Evolutionary conservation across 768 basidiomycete genomes (phyloP).

Genomic region (Hypholoma sublateritium): DNA sequence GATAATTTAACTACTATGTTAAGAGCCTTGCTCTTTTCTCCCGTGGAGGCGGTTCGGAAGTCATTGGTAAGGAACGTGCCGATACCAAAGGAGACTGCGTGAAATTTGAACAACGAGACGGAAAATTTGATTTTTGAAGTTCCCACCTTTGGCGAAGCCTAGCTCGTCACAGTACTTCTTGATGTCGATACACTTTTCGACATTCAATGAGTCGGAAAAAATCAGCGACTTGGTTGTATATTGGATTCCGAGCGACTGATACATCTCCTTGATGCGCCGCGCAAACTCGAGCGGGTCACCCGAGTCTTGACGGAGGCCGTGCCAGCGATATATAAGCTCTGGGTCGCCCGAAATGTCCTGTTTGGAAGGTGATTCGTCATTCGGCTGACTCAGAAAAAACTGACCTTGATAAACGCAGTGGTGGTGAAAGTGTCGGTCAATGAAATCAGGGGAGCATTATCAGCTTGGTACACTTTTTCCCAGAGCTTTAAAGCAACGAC

Average conservation of each 20-base stretch:
- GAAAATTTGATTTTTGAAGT: not conserved
- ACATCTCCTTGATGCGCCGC: conserved; percentile 68
- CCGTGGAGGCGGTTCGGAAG: conserved; percentile 52
- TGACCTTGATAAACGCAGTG: conserved; percentile 76
- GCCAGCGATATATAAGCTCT: conserved; percentile 70
- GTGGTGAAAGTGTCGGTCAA: conserved; percentile 97
- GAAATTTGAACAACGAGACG: not conserved
- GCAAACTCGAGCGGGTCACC: conserved; percentile 89
- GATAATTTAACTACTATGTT: conserved; percentile 96
- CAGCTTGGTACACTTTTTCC: conserved; percentile 70
- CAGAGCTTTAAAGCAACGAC: conserved; percentile 76
- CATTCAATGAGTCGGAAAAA: conserved; percentile 80
- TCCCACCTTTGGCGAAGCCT: conserved; percentile 61
- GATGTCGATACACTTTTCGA: conserved; percentile 69
- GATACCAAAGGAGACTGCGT: conserved; percentile 84
- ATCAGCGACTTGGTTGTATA: conserved; percentile 66
- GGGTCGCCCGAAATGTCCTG: conserved; percentile 62
- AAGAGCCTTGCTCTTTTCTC: conserved; percentile 74
- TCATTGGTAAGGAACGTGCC: conserved; percentile 94
- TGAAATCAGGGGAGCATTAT: conserved; percentile 58
- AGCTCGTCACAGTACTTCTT: conserved; percentile 72
- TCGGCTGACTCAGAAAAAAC: not conserved
- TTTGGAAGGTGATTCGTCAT: not conserved
- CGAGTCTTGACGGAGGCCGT: conserved; percentile 88
- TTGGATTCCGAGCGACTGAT: conserved; percentile 69